These are phyloP conservation scores for Sarocladiaceae sp. DNA, from an alignment of 2,329 filamentous ascomycete species.

Conservation along the genomic window DNA sequence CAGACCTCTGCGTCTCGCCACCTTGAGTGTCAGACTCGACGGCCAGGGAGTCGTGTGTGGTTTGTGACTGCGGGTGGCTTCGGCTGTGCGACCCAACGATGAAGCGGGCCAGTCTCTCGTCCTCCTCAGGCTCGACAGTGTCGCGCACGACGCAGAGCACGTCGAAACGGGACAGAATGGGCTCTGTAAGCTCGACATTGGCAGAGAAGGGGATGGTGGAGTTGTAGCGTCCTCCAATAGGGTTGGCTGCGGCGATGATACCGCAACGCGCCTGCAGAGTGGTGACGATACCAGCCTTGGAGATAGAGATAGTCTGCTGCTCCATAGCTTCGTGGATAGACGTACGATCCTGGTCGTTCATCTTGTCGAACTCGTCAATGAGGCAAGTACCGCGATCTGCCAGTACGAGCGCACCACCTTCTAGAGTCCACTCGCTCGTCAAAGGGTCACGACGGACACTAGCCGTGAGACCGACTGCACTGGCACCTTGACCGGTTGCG, in stretches of 20 bases:
- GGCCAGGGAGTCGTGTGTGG: conserved; percentile 62
- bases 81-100: conserved; percentile 92
- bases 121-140: conserved; percentile 86
- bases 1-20: conserved; percentile 29
- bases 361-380: conserved; percentile 99
- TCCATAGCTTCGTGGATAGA: conserved; percentile 99
- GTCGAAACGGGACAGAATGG: conserved; percentile 96
- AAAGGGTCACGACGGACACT: conserved; percentile 93
- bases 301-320: conserved; percentile 98
- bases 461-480: conserved; percentile 94
- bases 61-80: conserved; percentile 67
- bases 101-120: conserved; percentile 89
- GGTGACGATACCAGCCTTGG: conserved; percentile 96
- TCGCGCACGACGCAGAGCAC: conserved; percentile 95
- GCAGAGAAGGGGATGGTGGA: conserved; percentile 92
- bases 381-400: conserved; percentile 93
- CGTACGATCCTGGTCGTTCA: conserved; percentile 98
- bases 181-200: conserved; percentile 95
- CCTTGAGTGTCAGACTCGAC: conserved; percentile 52
- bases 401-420: conserved; percentile 91
- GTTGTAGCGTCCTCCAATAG: conserved; percentile 94
- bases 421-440: conserved; percentile 95
- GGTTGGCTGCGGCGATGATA: conserved; percentile 95
- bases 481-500: conserved; percentile 94
- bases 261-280: conserved; percentile 94